Evolutionary conservation across 2,329 filamentous ascomycete species (phyloP).

Genomic region (Tolypocladium pustulatum): DNA sequence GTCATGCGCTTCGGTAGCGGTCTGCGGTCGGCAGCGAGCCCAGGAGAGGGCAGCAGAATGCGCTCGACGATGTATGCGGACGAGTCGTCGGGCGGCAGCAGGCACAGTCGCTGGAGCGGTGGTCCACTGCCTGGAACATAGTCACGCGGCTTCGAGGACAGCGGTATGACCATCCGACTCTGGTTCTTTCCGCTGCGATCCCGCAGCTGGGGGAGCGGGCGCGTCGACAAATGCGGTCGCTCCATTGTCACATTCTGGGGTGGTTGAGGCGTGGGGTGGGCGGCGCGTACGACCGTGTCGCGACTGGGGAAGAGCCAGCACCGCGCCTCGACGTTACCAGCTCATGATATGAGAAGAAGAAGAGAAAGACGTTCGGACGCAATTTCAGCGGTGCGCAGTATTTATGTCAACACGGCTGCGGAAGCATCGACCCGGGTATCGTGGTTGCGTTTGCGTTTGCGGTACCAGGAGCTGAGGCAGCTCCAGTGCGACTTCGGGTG

Average conservation of each 20-base stretch:
- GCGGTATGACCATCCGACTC: background rate
- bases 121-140: constrained; percentile 40
- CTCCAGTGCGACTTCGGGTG: background rate
- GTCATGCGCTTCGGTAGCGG: constrained; percentile 33
- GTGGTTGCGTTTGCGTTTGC: background rate
- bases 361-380: background rate
- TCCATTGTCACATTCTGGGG: background rate
- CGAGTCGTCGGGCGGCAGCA: constrained; percentile 37
- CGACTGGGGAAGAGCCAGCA: background rate
- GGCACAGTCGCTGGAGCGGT: constrained; percentile 32
- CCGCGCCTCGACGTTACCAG: background rate
- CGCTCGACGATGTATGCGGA: constrained; percentile 48
- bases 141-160: constrained; percentile 8
- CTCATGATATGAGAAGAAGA: background rate
- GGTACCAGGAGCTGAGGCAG: too few species aligned
- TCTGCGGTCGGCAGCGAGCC: constrained; percentile 20
- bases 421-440: background rate
- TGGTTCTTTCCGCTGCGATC: background rate
- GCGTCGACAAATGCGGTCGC: background rate
- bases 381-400: background rate
- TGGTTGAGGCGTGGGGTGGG: background rate
- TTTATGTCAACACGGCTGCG: background rate
- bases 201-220: background rate
- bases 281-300: background rate
- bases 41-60: constrained; percentile 31